A percentile compares a stretch with the other conserved stretches of the same genome.
These are phyloP conservation scores for Acanthochlamys bracteata DNA, from an alignment of 106 monocot species.

Conservation along the genomic window DNA sequence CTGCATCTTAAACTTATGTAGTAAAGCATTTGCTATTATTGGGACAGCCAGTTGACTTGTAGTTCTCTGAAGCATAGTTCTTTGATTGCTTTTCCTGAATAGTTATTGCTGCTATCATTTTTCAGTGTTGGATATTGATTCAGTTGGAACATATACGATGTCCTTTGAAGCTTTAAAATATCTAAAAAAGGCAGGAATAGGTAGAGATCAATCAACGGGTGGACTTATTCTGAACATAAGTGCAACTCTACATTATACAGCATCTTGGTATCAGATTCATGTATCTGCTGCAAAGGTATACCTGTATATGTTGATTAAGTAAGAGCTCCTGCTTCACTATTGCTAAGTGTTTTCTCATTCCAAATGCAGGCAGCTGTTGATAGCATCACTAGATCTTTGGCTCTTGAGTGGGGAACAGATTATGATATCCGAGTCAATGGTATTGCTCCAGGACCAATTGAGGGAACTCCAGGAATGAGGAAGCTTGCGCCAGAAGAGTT, in stretches of 20 bases:
- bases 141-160: conserved; percentile 95
- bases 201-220: conserved; percentile 40
- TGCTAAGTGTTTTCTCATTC: neutral
- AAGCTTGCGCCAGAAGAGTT: conserved; percentile 76
- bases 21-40: too few relatives aligned
- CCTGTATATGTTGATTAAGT: neutral
- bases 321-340: too few relatives aligned
- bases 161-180: conserved; percentile 79
- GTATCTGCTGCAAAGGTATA: conserved; percentile 89
- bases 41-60: too few relatives aligned
- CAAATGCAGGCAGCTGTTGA: conserved; percentile 76
- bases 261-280: conserved; percentile 92
- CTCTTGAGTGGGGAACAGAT: conserved; percentile 96
- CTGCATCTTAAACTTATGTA: too few relatives aligned
- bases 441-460: conserved; percentile 93
- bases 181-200: conserved; percentile 58
- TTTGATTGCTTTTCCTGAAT: neutral
- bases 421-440: conserved; percentile 90
- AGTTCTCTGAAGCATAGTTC: neutral
- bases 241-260: conserved; percentile 91
- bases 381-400: conserved; percentile 84
- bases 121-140: conserved; percentile 86
- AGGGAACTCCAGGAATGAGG: conserved; percentile 73
- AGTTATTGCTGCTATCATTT: neutral
- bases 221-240: conserved; percentile 90